Percentiles rank a stretch among this genome's conserved stretches.
These are phyloP conservation scores for Puccinia triticina DNA, from an alignment of 1,284 basidiomycete genomes.

Conservation along the genomic window DNA sequence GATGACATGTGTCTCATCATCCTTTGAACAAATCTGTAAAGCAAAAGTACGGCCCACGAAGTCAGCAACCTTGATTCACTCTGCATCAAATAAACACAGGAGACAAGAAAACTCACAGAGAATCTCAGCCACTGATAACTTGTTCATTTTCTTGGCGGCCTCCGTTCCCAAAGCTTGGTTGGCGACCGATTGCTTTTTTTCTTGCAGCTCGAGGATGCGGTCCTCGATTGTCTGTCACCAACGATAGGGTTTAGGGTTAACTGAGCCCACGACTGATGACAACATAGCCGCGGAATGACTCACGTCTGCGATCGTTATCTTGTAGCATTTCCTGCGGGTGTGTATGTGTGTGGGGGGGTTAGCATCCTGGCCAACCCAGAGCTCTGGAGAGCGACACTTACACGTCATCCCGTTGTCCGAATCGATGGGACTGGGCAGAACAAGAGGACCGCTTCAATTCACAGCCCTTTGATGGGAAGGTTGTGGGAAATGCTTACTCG, in stretches of 20 bases:
- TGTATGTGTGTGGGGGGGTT: neutral
- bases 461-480: neutral
- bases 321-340: slow-evolving; percentile 37
- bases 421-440: slow-evolving; percentile 37
- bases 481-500: slow-evolving; percentile 11
- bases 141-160: slow-evolving; percentile 48
- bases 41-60: too few species aligned
- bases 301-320: slow-evolving; percentile 43
- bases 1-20: too few species aligned
- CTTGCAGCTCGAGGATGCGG: slow-evolving; percentile 44
- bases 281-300: neutral
- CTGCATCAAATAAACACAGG: neutral
- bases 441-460: neutral
- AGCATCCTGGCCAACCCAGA: neutral
- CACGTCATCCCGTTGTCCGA: slow-evolving; percentile 49
- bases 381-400: neutral
- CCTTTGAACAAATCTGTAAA: too few species aligned
- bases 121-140: slow-evolving; percentile 44
- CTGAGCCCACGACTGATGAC: neutral
- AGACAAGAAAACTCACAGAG: slow-evolving; percentile 32
- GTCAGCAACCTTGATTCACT: too few species aligned
- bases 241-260: too few species aligned
- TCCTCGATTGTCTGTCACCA: slow-evolving; percentile 50
- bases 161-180: slow-evolving; percentile 48
- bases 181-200: slow-evolving; percentile 33